These are phyloP conservation scores for Corylus heterophylla DNA, from an alignment of 306 rosid genomes.

Conservation along the genomic window DNA sequence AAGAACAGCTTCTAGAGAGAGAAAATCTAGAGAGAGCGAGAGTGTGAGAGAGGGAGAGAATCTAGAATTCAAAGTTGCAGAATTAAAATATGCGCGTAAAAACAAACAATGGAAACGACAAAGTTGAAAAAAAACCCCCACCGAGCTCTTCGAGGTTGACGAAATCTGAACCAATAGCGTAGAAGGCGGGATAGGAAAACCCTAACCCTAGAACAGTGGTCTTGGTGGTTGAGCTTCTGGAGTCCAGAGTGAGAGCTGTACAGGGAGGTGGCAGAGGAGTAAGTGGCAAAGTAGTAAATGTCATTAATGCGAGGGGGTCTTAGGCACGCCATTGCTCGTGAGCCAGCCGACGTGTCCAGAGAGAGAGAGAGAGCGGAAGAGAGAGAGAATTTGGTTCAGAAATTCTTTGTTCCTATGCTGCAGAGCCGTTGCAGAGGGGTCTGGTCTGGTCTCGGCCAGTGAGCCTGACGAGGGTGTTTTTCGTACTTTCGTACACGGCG, in stretches of 20 bases:
- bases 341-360: conserved; percentile 29
- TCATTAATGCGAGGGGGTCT: conserved; percentile 37
- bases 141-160: conserved; percentile 34
- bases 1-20: conserved; percentile 11
- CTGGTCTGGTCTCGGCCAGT: conserved; percentile 27
- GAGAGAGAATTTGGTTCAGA: conserved; percentile 18
- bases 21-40: neutral
- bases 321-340: conserved; percentile 38
- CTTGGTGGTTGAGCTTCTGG: conserved; percentile 34
- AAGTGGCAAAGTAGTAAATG: conserved; percentile 64
- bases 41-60: conserved; percentile 38
- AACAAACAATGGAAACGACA: conserved; percentile 51
- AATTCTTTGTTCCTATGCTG: conserved; percentile 26
- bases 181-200: conserved; percentile 39
- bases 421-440: neutral
- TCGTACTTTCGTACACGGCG: neutral
- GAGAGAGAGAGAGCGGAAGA: neutral
- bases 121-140: conserved; percentile 18
- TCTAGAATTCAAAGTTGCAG: conserved; percentile 35
- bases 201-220: conserved; percentile 35
- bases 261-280: conserved; percentile 9
- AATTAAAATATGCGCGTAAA: conserved; percentile 21
- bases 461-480: conserved; percentile 30
- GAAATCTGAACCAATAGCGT: conserved; percentile 36
- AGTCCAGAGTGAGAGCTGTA: neutral